A percentile compares a stretch with the other conserved stretches of the same genome.
phyloP scores from a whole-genome alignment of 768 basidiomycete species.

The Thelephora aurantiotincta region DNA sequence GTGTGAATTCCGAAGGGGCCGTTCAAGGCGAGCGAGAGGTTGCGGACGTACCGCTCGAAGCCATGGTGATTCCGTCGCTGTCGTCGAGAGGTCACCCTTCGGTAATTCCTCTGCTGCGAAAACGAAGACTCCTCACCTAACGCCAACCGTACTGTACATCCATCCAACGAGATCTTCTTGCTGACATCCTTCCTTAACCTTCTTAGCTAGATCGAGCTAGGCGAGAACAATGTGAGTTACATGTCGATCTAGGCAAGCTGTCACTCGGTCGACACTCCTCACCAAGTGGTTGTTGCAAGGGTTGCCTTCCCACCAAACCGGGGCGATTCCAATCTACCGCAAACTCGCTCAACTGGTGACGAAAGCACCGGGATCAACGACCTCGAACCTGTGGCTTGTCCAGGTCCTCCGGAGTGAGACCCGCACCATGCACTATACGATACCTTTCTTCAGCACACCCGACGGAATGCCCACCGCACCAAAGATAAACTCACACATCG shows the following conservation, averaged over 20 bases:
- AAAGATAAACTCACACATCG: slow-evolving; percentile 50
- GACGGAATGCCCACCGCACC: neutral
- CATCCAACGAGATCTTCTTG: slow-evolving; percentile 72
- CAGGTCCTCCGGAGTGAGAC: slow-evolving; percentile 69
- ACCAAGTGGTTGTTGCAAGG: slow-evolving; percentile 80
- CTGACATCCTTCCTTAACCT: slow-evolving; percentile 72
- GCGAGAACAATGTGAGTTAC: neutral
- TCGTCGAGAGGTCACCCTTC: neutral
- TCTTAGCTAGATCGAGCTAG: slow-evolving; percentile 69
- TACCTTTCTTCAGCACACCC: neutral
- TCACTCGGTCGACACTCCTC: slow-evolving; percentile 9
- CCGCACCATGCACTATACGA: slow-evolving; percentile 58
- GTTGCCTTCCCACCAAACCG: slow-evolving; percentile 91
- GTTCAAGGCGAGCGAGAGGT: neutral
- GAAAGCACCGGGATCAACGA: neutral
- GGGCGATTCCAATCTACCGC: slow-evolving; percentile 69
- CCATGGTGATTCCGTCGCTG: slow-evolving; percentile 85
- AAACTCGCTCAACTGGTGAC: slow-evolving; percentile 4
- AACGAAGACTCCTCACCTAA: slow-evolving; percentile 36
- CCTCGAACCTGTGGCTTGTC: slow-evolving; percentile 65
- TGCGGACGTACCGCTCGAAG: slow-evolving; percentile 60
- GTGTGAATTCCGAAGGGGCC: neutral
- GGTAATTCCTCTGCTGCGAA: neutral
- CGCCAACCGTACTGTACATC: slow-evolving; percentile 76
- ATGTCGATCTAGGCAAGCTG: neutral